Evolutionary conservation across 2,329 filamentous ascomycete species (phyloP), one percentile per base, ranked within the genome.

Genomic region (Aspergillus niger): DNA sequence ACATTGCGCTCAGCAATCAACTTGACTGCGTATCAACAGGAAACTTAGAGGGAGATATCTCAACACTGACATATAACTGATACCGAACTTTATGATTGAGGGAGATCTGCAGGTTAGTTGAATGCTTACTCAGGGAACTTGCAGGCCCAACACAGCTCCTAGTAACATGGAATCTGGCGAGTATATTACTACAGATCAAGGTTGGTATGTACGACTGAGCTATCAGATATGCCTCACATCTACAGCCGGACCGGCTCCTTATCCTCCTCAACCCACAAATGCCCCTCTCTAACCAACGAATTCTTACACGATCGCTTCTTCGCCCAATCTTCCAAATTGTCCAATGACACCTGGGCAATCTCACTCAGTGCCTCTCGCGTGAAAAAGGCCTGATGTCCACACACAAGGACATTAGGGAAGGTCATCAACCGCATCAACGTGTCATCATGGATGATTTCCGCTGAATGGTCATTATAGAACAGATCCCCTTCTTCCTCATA

Each of bases 371-470:
- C 88, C 74, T 90, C 87, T 36, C 83, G 77, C 5, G 87, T 90
- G 67, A 90, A 88, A 75, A 90, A 90, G 1, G 85, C 88, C 77
- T 90, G 88, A 66, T 90, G 88, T 0, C 87, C 87, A 64, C 83
- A 87, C 61, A 90, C 77, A 48, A 90, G 72, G 3, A 89, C 87
- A 63, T 90, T 90, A 61, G 83, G 87, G 67, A 90, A 90, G 0
- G 86, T 89, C 75, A 87, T 85, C 63, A 90, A 74, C 5, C 87
- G 82, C 82, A 87, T 87, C 48, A 90, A 77, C 58, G 83, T 79
- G 66, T 90, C 87, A 68, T 90, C 88, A 52, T 89, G 79, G 63
- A 89, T 88, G 66, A 89, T 86, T 63, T 87, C 82, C 13, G 79
- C 81, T 5, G 85, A 88, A 68, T 87, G 85, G 65, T 89, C 87